Conservation (phyloP, 176 grass and related monocot genomes). For the Raddia guianensis region DNA sequence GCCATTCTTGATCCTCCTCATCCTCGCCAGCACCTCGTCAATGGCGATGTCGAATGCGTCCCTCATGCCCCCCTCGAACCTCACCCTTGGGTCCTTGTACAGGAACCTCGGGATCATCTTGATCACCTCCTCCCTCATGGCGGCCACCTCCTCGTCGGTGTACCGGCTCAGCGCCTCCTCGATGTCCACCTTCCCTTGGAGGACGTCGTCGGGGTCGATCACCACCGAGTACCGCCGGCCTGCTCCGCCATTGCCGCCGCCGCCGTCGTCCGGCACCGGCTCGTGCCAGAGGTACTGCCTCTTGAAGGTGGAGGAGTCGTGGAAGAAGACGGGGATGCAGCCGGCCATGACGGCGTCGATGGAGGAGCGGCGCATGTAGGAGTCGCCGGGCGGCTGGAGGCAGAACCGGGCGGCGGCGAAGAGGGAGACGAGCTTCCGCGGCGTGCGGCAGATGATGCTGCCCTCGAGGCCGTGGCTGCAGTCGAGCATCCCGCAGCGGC, state of each 20-base stretch:
- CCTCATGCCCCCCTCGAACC: constrained; percentile 37
- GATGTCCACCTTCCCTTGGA: constrained; percentile 51
- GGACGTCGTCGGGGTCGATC: constrained; percentile 50
- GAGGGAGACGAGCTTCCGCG: constrained; percentile 38
- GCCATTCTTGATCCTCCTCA: constrained; percentile 56
- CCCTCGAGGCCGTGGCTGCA: constrained; percentile 43
- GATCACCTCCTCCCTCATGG: constrained; percentile 71
- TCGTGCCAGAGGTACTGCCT: constrained; percentile 69
- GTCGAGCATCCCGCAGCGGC: constrained; percentile 51
- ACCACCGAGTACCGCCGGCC: constrained; percentile 48
- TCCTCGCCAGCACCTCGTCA: constrained; percentile 49
- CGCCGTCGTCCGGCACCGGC: background rate
- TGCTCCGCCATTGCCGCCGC: too few relatives aligned
- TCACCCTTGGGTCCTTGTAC: constrained; percentile 61
- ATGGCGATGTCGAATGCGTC: constrained; percentile 69
- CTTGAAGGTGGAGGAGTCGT: constrained; percentile 43
- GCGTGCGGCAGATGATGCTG: constrained; percentile 42
- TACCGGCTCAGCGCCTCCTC: constrained; percentile 61
- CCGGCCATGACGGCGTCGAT: constrained; percentile 61
- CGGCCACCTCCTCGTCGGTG: constrained; percentile 47
- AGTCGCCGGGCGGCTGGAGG: constrained; percentile 69
- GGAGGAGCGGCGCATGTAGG: constrained; percentile 59
- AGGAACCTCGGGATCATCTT: constrained; percentile 68
- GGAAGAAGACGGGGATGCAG: constrained; percentile 79
- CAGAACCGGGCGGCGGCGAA: constrained; percentile 57